Percentiles rank a stretch among this genome's conserved stretches.
These are phyloP conservation scores for Pleurotus eryngii DNA, from an alignment of 768 basidiomycete species.

Conservation along the genomic window DNA sequence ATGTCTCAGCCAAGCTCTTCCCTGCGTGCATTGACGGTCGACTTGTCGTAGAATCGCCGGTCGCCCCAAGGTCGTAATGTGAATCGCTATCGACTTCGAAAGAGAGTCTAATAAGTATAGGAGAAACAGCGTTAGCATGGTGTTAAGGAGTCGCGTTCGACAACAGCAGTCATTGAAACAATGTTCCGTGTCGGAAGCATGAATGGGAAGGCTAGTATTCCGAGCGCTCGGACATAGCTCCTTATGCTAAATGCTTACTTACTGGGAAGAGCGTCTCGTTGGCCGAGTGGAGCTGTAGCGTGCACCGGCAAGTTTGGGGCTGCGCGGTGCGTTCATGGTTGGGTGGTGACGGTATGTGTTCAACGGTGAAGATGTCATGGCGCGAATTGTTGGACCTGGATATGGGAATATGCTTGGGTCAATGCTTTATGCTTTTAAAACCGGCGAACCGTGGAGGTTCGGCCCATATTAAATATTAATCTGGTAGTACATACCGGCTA, in stretches of 20 bases:
- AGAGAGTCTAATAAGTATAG: neutral
- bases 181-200: neutral
- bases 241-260: neutral
- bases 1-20: neutral
- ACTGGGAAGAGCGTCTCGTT: neutral
- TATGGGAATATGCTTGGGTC: constrained; percentile 6
- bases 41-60: neutral
- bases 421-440: constrained; percentile 9
- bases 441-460: constrained; percentile 7
- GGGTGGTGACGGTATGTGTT: neutral
- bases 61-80: neutral
- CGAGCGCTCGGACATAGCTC: constrained; percentile 1
- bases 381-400: constrained; percentile 3
- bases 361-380: constrained; percentile 6
- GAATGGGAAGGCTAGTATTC: neutral
- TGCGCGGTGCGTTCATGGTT: neutral
- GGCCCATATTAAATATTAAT: constrained; percentile 9
- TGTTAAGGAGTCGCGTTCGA: neutral
- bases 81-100: neutral
- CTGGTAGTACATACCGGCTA: constrained; percentile 7
- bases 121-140: neutral
- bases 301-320: neutral
- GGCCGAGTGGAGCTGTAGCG: neutral
- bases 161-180: neutral
- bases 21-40: neutral